Evolutionary conservation across 768 basidiomycete species (phyloP), one percentile per base, ranked within the genome.

Genomic region (Coprinellus aureogranulatus): DNA sequence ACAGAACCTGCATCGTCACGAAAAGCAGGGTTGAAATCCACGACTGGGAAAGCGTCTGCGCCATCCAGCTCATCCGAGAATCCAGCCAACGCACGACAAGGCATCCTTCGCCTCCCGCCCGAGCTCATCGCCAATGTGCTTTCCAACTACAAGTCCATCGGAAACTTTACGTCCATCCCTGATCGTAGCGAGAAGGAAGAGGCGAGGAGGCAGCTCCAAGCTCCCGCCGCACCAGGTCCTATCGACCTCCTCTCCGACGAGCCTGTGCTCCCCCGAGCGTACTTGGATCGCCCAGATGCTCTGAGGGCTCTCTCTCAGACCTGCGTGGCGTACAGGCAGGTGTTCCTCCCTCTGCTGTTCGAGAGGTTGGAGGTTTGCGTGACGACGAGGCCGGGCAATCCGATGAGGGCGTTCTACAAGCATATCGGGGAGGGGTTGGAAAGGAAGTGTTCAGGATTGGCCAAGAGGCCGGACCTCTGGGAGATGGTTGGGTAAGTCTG

Each of bases 291-390:
- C 25, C 62, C 64, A n/a, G 64, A 71, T 28, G 61, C 58, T 11
- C 62, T 75, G 14, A 66, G 72, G 1, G 66, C 70, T 4, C 65
- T 75, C 5, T 75, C 75, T 0, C 75, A 75, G 54, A 72, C 72
- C 0, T 72, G 71, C 54, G 60, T 55, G 22, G 46, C 59, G 0
- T 68, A 72, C 45, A 64, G 74, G 10, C 39, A 52, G 1, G 48
- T 68, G 0, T 74, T 73, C 45, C 61, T 72, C 2, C 68, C 68
- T 1, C 52, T 70, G 45, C 50, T 69, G 0, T 76, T 70, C 71
- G 65, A 71, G 47, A 59, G 67, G 10, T 60, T 75, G 26, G 68
- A 74, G 42, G 68, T 65, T 0, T 74, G 72, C 56, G 66, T 55
- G 5, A 40, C 40, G 41, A 20, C 40, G 40, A 12, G 30, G 23